These are phyloP conservation scores for Alternaria triticimaculans DNA, from an alignment of 2,329 filamentous ascomycete genomes.

Conservation along the genomic window DNA sequence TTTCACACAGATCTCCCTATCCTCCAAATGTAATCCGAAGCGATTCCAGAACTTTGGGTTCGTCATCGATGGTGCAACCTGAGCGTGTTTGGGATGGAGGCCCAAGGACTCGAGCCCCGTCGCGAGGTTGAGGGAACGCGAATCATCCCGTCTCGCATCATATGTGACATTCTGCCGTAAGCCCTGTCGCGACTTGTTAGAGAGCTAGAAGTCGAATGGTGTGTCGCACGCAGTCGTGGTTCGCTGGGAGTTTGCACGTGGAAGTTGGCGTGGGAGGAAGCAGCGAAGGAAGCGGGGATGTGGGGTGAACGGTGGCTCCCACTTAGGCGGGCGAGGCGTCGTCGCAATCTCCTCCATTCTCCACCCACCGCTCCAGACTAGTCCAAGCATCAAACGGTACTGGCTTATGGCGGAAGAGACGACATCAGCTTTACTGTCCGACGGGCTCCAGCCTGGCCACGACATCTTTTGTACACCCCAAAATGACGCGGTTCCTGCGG, in stretches of 20 bases:
- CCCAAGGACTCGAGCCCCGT: neutral
- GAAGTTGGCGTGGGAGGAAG: constrained; percentile 11
- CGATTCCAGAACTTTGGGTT: constrained; percentile 6
- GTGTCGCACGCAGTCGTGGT: constrained; percentile 20
- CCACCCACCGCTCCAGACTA: neutral
- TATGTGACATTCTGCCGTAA: neutral
- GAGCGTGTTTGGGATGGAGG: neutral
- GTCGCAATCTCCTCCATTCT: neutral
- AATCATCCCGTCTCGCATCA: constrained; percentile 13
- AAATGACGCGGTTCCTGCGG: neutral
- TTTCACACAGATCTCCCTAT: neutral
- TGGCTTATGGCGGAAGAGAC: neutral
- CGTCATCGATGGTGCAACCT: neutral
- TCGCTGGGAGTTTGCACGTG: constrained; percentile 25
- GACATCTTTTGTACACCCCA: neutral
- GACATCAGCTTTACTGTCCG: neutral
- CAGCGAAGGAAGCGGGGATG: constrained; percentile 10
- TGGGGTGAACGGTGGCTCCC: constrained; percentile 7
- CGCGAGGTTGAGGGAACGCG: neutral
- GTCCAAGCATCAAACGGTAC: neutral
- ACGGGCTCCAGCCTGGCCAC: neutral
- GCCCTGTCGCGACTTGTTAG: neutral
- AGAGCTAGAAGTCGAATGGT: constrained; percentile 7
- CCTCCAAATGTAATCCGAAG: neutral
- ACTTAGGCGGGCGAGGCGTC: neutral